These are phyloP conservation scores for Calonectria naviculata DNA, from an alignment of 2,329 filamentous ascomycete genomes.

Conservation along the genomic window DNA sequence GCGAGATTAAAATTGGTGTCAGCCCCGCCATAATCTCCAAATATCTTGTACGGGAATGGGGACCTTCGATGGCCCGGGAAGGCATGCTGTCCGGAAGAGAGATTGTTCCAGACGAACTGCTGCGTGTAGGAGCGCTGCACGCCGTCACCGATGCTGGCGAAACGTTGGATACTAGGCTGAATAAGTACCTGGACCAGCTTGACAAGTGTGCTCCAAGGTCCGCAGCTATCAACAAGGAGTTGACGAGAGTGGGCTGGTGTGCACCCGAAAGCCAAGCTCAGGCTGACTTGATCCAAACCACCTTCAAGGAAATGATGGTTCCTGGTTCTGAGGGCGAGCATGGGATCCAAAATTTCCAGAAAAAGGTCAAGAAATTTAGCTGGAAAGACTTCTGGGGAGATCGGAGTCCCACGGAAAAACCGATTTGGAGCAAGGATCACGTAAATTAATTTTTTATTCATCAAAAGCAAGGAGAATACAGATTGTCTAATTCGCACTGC, in stretches of 20 bases:
- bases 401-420: neutral
- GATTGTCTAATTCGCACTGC: too few relatives aligned
- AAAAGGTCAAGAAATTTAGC: neutral
- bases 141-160: neutral
- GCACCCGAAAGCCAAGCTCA: slow-evolving; percentile 1
- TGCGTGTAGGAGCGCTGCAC: slow-evolving; percentile 6
- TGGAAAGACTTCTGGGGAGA: neutral
- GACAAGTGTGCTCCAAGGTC: slow-evolving; percentile 18
- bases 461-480: too few relatives aligned
- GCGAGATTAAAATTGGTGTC: slow-evolving; percentile 23
- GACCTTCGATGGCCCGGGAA: slow-evolving; percentile 15
- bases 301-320: slow-evolving; percentile 12
- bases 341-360: slow-evolving; percentile 17
- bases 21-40: slow-evolving; percentile 27
- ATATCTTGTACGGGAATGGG: slow-evolving; percentile 23
- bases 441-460: too few relatives aligned
- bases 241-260: slow-evolving; percentile 5
- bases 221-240: slow-evolving; percentile 18
- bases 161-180: neutral
- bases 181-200: slow-evolving; percentile 7
- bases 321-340: slow-evolving; percentile 19
- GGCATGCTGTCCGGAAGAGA: slow-evolving; percentile 22
- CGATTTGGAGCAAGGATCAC: too few relatives aligned
- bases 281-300: neutral
- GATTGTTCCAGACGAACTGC: slow-evolving; percentile 8